These are phyloP conservation scores for Candida ulmi DNA, from an alignment of 805 yeast genomes.

Conservation along the genomic window DNA sequence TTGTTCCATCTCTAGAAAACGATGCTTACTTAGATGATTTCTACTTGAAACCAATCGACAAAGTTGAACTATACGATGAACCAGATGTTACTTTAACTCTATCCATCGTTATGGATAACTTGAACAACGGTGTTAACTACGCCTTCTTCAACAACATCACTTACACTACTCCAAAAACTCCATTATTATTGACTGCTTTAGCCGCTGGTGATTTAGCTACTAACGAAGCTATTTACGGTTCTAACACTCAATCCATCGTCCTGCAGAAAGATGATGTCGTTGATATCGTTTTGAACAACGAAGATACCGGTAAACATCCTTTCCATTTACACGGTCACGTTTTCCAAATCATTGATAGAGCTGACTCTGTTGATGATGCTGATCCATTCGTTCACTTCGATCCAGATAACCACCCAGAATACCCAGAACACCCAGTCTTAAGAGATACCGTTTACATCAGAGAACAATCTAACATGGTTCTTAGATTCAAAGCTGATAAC, in stretches of 20 bases:
- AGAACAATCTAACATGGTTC: constrained; percentile 79
- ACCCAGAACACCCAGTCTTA: constrained; percentile 72
- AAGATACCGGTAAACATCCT: constrained; percentile 91
- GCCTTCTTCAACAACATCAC: constrained; percentile 94
- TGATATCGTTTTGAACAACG: constrained; percentile 79
- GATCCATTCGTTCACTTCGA: constrained; percentile 51
- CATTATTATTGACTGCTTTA: constrained; percentile 74
- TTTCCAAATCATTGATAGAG: constrained; percentile 80
- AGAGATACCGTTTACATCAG: constrained; percentile 79
- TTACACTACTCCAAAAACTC: constrained; percentile 77
- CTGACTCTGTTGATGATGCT: constrained; percentile 51
- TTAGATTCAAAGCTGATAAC: constrained; percentile 86
- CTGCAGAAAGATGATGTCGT: constrained; percentile 51
- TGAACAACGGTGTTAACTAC: constrained; percentile 83
- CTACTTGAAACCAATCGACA: constrained; percentile 58
- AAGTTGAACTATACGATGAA: constrained; percentile 50
- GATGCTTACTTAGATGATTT: constrained; percentile 69
- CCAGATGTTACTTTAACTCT: constrained; percentile 68
- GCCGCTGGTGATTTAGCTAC: constrained; percentile 59
- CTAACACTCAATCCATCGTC: constrained; percentile 72
- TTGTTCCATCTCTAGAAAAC: constrained; percentile 42
- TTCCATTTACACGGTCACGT: constrained; percentile 91
- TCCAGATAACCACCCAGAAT: constrained; percentile 39
- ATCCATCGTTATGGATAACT: constrained; percentile 77
- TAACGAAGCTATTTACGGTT: constrained; percentile 58